phyloP scores from a whole-genome alignment of 345 rosid genomes.

The Syzygium aqueum region DNA sequence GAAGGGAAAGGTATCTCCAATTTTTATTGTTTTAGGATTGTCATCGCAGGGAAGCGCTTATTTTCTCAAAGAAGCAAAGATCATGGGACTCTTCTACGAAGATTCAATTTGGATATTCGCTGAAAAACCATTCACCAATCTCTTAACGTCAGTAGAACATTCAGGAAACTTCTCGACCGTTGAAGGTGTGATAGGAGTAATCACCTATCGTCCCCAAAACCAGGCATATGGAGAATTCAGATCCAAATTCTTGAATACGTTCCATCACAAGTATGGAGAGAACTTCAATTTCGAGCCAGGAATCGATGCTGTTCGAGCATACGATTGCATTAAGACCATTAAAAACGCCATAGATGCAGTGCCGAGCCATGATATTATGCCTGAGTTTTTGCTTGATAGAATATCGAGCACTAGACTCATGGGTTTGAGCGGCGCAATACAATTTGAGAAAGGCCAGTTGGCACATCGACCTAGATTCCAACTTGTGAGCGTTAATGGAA shows the following conservation, averaged over 20 bases:
- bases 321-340: conserved; percentile 25
- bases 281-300: conserved; percentile 26
- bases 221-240: conserved; percentile 9
- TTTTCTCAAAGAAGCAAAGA: conserved; percentile 28
- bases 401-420: conserved; percentile 12
- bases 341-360: conserved; percentile 3
- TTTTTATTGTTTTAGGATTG: conserved; percentile 32
- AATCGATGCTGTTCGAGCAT: conserved; percentile 23
- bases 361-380: not conserved
- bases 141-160: not conserved
- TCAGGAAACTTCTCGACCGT: conserved; percentile 17
- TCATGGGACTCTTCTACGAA: conserved; percentile 20
- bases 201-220: conserved; percentile 6
- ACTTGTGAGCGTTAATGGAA: conserved; percentile 30
- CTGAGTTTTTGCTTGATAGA: not conserved
- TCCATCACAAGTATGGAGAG: conserved; percentile 5
- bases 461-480: not conserved
- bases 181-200: conserved; percentile 36
- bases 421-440: conserved; percentile 35
- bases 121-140: not conserved
- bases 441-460: conserved; percentile 13
- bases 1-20: conserved; percentile 12
- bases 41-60: conserved; percentile 18
- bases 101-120: conserved; percentile 39
- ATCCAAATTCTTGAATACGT: conserved; percentile 6